Evolutionary conservation across 306 rosid genomes (phyloP).

Genomic region (Oxytropis ochrocephala): DNA sequence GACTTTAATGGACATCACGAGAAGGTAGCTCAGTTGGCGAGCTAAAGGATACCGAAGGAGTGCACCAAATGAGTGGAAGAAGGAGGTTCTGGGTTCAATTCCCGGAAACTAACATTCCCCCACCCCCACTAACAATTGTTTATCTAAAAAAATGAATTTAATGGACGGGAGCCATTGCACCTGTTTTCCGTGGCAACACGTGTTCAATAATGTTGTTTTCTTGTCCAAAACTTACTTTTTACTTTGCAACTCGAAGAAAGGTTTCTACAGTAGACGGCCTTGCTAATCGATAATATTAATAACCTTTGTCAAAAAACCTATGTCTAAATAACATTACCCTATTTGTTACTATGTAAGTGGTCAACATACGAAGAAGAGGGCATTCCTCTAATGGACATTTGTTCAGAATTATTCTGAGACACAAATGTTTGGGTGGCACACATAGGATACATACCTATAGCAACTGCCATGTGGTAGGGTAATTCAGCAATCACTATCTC

Average conservation of each 20-base stretch:
- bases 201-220: conserved; percentile 15
- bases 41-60: too few relatives aligned
- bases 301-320: too few relatives aligned
- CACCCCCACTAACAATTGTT: too few relatives aligned
- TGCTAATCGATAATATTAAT: not conserved
- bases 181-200: conserved; percentile 19
- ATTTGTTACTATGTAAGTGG: too few relatives aligned
- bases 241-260: not conserved
- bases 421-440: not conserved
- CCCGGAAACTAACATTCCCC: too few relatives aligned
- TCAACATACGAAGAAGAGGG: too few relatives aligned
- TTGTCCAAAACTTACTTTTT: not conserved
- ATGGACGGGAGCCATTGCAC: conserved; percentile 15
- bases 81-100: too few relatives aligned
- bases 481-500: conserved; percentile 11
- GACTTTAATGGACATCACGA: too few relatives aligned
- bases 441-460: not conserved
- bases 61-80: too few relatives aligned
- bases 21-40: too few relatives aligned
- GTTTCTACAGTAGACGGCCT: not conserved
- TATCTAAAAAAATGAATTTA: too few relatives aligned
- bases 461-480: conserved; percentile 19
- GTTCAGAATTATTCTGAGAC: not conserved
- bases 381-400: not conserved
- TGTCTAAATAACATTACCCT: too few relatives aligned